Evolutionary conservation across 441 rosid genomes (phyloP), one percentile per base, ranked within the genome.

Genomic region (Viola pubescens): DNA sequence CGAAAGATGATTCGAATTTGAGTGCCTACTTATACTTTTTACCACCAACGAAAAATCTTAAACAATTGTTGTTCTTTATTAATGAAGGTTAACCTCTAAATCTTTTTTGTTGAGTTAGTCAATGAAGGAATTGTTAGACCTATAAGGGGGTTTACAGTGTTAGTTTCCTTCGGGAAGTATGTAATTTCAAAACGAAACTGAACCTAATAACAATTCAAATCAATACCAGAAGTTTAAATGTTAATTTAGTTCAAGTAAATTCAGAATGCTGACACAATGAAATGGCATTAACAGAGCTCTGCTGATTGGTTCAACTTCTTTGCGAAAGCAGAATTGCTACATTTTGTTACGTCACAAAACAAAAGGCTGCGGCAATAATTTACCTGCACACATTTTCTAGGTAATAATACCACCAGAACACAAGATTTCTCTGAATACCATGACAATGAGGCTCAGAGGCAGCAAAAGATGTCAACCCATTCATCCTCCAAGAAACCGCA

Each of bases 281-380:
- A 67, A 58, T 62, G 10, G 43, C 58, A 65, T 59, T 64, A 67
- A 60, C 57, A 62, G 37, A 51, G 59, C 54, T 59, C 10, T 47
- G 52, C 39, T 45, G 53, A 52, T 40, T 47, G 37, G 43, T 70
- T 63, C 58, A 63, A 49, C 60, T 55, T 54, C 52, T 40, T 8
- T n/a, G 64, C 7, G 26, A 66, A 50, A 58, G 55, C 66, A 42
- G 58, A 52, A 56, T 39, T 49, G 43, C 66, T 61, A 56, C 52
- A 56, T 61, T 59, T 50, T 61, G 60, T 63, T 53, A 64, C 61
- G 48, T 52, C 67, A 50, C 53, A 54, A 72, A 70, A 48, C 48
- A 41, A 58, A 58, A 54, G 56, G 70, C 40, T 16, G 58, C 37
- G 67, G 60, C 51, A 48, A 43, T n/a, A 59, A 59, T 57, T 67